Conservation (phyloP, 371 early-diverging fungal species). For the Dentiscutata heterogama region DNA sequence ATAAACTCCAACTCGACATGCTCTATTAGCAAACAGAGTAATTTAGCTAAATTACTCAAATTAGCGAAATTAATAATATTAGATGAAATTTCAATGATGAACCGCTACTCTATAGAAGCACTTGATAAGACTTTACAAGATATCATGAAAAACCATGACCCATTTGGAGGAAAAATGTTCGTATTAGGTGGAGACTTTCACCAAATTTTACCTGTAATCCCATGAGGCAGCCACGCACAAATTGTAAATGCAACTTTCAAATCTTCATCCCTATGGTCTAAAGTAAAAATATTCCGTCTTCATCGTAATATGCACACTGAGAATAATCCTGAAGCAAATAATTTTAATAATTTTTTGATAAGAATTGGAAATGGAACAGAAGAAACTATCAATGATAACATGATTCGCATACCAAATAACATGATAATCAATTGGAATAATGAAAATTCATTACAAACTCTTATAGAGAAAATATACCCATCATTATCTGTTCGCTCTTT, state of each 20-base stretch:
- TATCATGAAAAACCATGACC: background rate
- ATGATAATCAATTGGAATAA: background rate
- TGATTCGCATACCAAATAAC: background rate
- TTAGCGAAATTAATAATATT: constrained; percentile 48
- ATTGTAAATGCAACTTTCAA: background rate
- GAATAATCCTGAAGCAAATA: background rate
- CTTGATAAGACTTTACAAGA: constrained; percentile 46
- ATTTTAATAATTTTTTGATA: background rate
- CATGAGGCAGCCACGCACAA: background rate
- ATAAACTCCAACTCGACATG: constrained; percentile 43
- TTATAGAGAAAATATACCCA: background rate
- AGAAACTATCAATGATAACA: background rate
- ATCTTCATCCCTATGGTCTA: background rate
- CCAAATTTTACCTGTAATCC: constrained; percentile 27
- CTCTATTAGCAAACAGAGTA: background rate
- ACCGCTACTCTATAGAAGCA: constrained; percentile 46
- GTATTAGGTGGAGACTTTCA: constrained; percentile 43
- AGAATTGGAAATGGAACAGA: constrained; percentile 16
- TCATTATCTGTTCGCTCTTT: background rate
- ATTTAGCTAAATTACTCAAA: constrained; percentile 31
- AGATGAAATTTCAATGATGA: constrained; percentile 54
- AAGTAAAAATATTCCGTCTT: background rate
- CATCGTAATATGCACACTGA: background rate
- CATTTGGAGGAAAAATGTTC: constrained; percentile 46
- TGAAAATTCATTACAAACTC: background rate